Evolutionary conservation across 2,329 filamentous ascomycete genomes (phyloP).

Genomic region (Monosporascus sp.): DNA sequence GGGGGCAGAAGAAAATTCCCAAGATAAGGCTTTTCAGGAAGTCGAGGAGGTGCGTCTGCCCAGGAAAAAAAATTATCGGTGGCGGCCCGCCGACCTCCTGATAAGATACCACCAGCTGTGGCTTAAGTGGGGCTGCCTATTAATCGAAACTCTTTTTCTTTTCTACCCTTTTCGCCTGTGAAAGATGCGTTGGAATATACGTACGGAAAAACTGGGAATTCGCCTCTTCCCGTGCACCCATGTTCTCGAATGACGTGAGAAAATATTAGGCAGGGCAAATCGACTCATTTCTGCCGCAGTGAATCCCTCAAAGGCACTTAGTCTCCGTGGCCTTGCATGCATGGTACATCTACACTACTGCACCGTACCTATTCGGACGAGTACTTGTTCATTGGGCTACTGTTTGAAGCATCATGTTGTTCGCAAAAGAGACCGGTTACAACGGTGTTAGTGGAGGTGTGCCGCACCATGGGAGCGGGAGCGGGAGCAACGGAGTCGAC

Average conservation of each 20-base stretch:
- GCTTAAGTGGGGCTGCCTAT: not conserved
- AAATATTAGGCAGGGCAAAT: not conserved
- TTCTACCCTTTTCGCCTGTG: too few species aligned
- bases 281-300: not conserved
- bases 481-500: constrained; percentile 1
- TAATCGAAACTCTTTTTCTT: not conserved
- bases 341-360: not conserved
- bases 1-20: constrained; percentile 25
- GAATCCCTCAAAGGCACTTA: not conserved
- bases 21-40: constrained; percentile 1
- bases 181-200: too few species aligned
- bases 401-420: constrained; percentile 13
- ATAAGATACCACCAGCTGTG: not conserved
- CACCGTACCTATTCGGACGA: not conserved
- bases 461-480: constrained; percentile 7
- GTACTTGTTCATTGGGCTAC: not conserved
- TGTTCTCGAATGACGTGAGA: not conserved
- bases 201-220: not conserved
- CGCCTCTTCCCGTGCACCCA: not conserved
- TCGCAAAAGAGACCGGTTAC: constrained; percentile 13
- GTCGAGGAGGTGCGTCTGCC: not conserved
- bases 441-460: constrained; percentile 10
- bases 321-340: not conserved
- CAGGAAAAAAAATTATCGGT: not conserved
- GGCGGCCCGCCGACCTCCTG: not conserved